phyloP scores from a whole-genome alignment of 257 asterid species.

The Anisodus tanguticus region DNA sequence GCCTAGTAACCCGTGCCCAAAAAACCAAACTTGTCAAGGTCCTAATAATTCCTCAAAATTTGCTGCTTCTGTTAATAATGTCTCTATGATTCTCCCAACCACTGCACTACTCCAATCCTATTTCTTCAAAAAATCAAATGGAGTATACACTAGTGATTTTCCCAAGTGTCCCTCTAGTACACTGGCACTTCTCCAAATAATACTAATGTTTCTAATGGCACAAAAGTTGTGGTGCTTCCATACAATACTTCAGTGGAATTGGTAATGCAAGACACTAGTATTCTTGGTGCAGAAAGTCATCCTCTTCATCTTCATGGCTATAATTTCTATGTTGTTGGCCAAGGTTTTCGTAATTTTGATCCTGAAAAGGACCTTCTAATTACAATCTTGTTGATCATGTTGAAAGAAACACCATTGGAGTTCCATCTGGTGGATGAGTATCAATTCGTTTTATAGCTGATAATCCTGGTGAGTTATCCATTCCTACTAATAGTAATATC shows the following conservation, averaged over 20 bases:
- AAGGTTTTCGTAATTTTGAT: conserved; percentile 65
- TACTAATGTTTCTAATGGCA: conserved; percentile 50
- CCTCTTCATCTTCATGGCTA: conserved; percentile 75
- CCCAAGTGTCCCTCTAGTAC: conserved; percentile 55
- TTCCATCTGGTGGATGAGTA: conserved; percentile 76
- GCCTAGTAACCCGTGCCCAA: conserved; percentile 44
- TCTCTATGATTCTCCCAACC: conserved; percentile 52
- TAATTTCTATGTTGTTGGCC: conserved; percentile 63
- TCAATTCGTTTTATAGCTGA: conserved; percentile 73
- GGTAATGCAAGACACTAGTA: conserved; percentile 70
- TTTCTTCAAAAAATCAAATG: conserved; percentile 45
- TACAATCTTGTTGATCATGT: conserved; percentile 73
- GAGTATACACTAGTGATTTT: conserved; percentile 52
- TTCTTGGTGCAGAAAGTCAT: conserved; percentile 72
- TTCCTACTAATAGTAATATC: too few species aligned
- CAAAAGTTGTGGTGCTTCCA: conserved; percentile 53
- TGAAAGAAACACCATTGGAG: conserved; percentile 61
- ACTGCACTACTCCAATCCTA: conserved; percentile 59
- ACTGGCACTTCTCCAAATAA: conserved; percentile 70
- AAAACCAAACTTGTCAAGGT: conserved; percentile 68
- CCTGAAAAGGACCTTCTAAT: conserved; percentile 51
- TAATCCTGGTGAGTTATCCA: conserved; percentile 59
- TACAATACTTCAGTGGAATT: conserved; percentile 59
- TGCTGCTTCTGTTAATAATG: conserved; percentile 61
- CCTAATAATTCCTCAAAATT: conserved; percentile 64